Conservation (phyloP, 805 yeast species). For the Wickerhamiella lipophila region DNA sequence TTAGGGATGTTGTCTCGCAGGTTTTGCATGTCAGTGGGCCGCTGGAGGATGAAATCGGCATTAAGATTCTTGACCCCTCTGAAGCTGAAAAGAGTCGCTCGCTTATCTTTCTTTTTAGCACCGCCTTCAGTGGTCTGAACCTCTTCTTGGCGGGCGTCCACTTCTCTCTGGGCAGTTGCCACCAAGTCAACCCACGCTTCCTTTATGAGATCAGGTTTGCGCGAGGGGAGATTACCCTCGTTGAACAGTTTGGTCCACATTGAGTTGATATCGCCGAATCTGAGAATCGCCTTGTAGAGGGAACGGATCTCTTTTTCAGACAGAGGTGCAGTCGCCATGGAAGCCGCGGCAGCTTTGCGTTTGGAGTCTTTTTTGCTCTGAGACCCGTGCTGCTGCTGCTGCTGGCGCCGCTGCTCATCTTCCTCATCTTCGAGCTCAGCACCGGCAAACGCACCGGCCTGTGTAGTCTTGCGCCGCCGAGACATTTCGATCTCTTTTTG, state of each 20-base stretch:
- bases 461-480: slow-evolving; percentile 66
- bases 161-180: slow-evolving; percentile 45
- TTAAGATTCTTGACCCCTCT: slow-evolving; percentile 78
- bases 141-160: slow-evolving; percentile 34
- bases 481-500: slow-evolving; percentile 84
- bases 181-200: slow-evolving; percentile 64
- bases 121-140: slow-evolving; percentile 20
- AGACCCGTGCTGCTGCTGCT: too few species aligned
- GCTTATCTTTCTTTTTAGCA: slow-evolving; percentile 63
- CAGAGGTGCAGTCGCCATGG: slow-evolving; percentile 39
- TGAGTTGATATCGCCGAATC: slow-evolving; percentile 61
- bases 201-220: slow-evolving; percentile 66
- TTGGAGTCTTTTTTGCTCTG: slow-evolving; percentile 18
- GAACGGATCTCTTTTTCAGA: slow-evolving; percentile 81
- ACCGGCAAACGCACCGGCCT: slow-evolving; percentile 61
- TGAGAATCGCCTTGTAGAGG: slow-evolving; percentile 67
- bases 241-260: slow-evolving; percentile 76
- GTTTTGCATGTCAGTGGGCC: slow-evolving; percentile 74
- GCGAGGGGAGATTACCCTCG: slow-evolving; percentile 79
- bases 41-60: slow-evolving; percentile 71
- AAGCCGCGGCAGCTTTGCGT: slow-evolving; percentile 25
- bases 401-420: slow-evolving; percentile 12
- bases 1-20: slow-evolving; percentile 43
- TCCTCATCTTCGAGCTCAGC: slow-evolving; percentile 41
- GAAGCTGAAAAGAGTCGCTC: slow-evolving; percentile 79